A percentile compares a stretch with the other conserved stretches of the same genome.
These are phyloP conservation scores for Alternaria angustiovoidea DNA, from an alignment of 2,329 filamentous ascomycete species.

Conservation along the genomic window DNA sequence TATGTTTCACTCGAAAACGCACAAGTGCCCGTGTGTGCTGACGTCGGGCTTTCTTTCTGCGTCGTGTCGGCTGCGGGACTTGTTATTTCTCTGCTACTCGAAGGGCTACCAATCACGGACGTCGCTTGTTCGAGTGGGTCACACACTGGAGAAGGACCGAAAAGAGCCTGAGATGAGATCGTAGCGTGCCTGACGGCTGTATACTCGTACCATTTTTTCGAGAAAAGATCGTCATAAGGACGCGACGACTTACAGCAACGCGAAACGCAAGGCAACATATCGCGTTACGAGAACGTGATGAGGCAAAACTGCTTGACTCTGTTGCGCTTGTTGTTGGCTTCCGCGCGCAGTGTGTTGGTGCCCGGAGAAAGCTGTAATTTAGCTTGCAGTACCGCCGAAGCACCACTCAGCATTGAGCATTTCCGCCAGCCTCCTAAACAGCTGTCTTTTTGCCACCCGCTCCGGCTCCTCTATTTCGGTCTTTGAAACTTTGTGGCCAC, in stretches of 20 bases:
- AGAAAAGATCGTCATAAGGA: conserved; percentile 28
- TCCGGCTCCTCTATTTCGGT: conserved; percentile 19
- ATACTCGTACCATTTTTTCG: conserved; percentile 9
- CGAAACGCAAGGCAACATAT: conserved; percentile 31
- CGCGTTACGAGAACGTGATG: conserved; percentile 10
- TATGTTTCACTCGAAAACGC: conserved; percentile 17
- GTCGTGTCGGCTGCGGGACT: conserved; percentile 12
- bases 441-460: conserved; percentile 16
- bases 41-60: conserved; percentile 20
- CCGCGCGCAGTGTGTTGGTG: conserved; percentile 3
- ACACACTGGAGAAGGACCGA: conserved; percentile 23
- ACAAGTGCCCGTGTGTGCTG: conserved; percentile 4
- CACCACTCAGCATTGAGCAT: conserved; percentile 3
- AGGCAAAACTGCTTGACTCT: conserved; percentile 7
- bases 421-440: conserved; percentile 1
- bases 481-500: conserved; percentile 14
- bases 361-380: conserved; percentile 2
- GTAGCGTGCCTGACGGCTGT: conserved; percentile 25
- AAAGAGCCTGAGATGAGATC: conserved; percentile 18
- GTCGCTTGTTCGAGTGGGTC: conserved; percentile 9
- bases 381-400: conserved; percentile 13
- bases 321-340: conserved; percentile 4
- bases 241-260: conserved; percentile 35
- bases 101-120: conserved; percentile 16
- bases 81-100: conserved; percentile 13